These are phyloP conservation scores for Jimgerdemannia flammicorona DNA, from an alignment of 192 early-diverging fungal genomes.

Conservation along the genomic window DNA sequence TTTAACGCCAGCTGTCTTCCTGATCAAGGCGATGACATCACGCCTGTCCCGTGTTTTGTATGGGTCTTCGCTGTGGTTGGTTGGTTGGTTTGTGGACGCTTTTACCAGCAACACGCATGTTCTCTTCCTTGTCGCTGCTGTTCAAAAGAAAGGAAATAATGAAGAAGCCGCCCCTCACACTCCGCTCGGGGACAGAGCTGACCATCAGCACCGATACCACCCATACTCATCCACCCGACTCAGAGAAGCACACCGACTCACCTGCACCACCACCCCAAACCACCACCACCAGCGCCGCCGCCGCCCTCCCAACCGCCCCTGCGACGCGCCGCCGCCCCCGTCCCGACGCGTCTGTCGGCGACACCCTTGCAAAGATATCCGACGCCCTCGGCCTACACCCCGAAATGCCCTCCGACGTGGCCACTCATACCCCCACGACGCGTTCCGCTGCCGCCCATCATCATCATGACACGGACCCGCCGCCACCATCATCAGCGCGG, in stretches of 20 bases:
- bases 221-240: background rate
- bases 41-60: background rate
- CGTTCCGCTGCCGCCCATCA: background rate
- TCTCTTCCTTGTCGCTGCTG: background rate
- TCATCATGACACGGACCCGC: background rate
- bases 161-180: background rate
- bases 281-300: constrained; percentile 12
- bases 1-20: background rate
- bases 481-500: constrained; percentile 22
- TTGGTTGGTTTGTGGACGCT: too few species aligned
- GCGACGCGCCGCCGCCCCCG: constrained; percentile 8
- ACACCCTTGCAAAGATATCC: constrained; percentile 9
- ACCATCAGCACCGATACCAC: background rate
- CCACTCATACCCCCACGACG: background rate
- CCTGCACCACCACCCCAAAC: background rate
- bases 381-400: constrained; percentile 4
- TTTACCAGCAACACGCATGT: background rate
- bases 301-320: constrained; percentile 13
- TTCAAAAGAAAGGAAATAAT: background rate
- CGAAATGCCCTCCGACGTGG: background rate
- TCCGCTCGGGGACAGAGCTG: background rate
- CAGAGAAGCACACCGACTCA: background rate
- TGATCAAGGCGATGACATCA: background rate
- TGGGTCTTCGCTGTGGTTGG: too few species aligned
- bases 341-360: constrained; percentile 4